phyloP scores from a whole-genome alignment of 148 eudicot genomes.

The Selenicereus undatus region DNA sequence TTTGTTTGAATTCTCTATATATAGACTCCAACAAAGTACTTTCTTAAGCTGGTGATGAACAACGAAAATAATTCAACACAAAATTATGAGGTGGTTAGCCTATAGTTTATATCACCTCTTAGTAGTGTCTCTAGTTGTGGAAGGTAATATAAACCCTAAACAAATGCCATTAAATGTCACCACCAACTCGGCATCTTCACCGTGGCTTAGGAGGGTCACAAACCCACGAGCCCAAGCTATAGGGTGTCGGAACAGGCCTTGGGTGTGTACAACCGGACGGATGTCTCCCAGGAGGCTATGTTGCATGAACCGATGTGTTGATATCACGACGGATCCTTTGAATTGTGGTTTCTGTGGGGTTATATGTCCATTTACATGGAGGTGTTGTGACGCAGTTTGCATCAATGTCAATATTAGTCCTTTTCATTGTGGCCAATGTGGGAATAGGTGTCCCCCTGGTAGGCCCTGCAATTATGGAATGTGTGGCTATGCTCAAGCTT shows the following conservation, averaged over 20 bases:
- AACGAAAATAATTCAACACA: background rate
- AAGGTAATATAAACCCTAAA: conserved; percentile 5
- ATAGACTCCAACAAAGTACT: background rate
- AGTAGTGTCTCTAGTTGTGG: background rate
- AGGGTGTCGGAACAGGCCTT: conserved; percentile 70
- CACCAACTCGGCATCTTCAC: conserved; percentile 19
- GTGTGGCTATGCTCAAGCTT: conserved; percentile 69
- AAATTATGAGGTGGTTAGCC: conserved; percentile 15
- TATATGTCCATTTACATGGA: conserved; percentile 68
- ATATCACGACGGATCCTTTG: conserved; percentile 38
- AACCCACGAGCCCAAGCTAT: conserved; percentile 36
- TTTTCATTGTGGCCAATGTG: conserved; percentile 65
- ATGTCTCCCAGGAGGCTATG: conserved; percentile 37
- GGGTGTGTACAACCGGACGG: conserved; percentile 50
- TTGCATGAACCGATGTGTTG: conserved; percentile 64
- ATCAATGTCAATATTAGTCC: conserved; percentile 43
- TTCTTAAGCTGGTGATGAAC: background rate
- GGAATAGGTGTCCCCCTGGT: conserved; percentile 38
- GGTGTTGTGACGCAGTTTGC: conserved; percentile 65
- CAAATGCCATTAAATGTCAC: conserved; percentile 22
- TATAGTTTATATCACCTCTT: background rate
- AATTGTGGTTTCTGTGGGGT: conserved; percentile 81
- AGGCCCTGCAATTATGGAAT: conserved; percentile 54
- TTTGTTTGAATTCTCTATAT: conserved; percentile 1
- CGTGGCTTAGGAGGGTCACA: conserved; percentile 46